phyloP scores from a whole-genome alignment of 805 yeast species.

The Ascoidea rubescens region DNA sequence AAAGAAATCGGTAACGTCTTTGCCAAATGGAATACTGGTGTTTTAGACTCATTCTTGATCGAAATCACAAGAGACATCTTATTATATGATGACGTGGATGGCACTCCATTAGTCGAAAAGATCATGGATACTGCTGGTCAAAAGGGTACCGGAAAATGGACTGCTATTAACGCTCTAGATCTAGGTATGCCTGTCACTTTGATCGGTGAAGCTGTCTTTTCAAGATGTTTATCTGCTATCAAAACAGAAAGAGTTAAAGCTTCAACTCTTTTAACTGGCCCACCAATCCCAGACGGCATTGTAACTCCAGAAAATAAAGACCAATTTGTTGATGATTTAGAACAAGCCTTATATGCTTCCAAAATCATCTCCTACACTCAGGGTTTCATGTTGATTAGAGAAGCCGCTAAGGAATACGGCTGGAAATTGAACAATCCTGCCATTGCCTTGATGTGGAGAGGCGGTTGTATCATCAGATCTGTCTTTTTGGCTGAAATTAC shows the following conservation, averaged over 20 bases:
- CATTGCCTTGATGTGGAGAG: constrained; percentile 99
- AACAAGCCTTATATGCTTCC: constrained; percentile 97
- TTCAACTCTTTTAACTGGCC: constrained; percentile 67
- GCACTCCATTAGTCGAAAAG: constrained; percentile 90
- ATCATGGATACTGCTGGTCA: constrained; percentile 96
- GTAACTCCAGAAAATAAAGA: constrained; percentile 48
- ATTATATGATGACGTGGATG: constrained; percentile 79
- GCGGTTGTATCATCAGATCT: constrained; percentile 99
- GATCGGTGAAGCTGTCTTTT: constrained; percentile 96
- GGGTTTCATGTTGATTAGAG: constrained; percentile 98
- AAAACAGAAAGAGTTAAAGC: constrained; percentile 87
- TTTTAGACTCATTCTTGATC: constrained; percentile 88
- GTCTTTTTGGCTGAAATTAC: constrained; percentile 97
- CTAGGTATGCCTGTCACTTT: constrained; percentile 97
- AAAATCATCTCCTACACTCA: constrained; percentile 97
- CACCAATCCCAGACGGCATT: constrained; percentile 47
- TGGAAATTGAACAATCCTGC: constrained; percentile 98
- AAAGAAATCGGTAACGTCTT: constrained; percentile 91
- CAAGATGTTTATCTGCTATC: constrained; percentile 90
- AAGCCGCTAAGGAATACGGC: constrained; percentile 92
- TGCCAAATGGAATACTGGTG: constrained; percentile 92
- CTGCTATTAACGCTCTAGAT: constrained; percentile 95
- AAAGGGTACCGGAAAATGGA: constrained; percentile 99
- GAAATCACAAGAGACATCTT: constrained; percentile 95
- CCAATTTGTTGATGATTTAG: constrained; percentile 81